These are phyloP conservation scores for Hymenoscyphus occultus DNA, from an alignment of 2,329 filamentous ascomycete genomes.

Conservation along the genomic window DNA sequence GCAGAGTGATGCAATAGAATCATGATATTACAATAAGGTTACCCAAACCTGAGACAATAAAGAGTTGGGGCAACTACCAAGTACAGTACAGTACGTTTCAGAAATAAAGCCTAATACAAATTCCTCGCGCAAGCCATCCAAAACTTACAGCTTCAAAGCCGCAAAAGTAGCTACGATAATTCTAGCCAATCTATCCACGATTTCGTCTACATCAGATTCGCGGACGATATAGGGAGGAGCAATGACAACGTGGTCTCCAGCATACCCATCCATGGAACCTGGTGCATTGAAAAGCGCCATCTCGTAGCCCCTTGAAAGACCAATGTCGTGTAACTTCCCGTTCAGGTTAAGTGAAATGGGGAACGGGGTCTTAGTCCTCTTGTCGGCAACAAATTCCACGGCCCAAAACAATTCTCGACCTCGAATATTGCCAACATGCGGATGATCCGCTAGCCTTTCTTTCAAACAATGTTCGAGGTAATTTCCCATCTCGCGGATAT, in stretches of 20 bases:
- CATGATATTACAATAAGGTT: no score
- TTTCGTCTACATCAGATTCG: background rate
- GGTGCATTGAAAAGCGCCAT: conserved; percentile 55
- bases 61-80: no score
- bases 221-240: conserved; percentile 53
- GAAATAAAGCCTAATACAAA: background rate
- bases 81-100: no score
- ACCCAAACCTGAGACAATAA: no score
- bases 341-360: conserved; percentile 40
- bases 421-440: conserved; percentile 48
- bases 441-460: background rate
- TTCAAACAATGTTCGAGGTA: background rate
- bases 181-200: background rate
- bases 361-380: conserved; percentile 46
- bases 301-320: conserved; percentile 39
- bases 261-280: conserved; percentile 50
- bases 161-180: background rate
- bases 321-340: conserved; percentile 41
- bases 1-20: no score
- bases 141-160: background rate
- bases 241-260: conserved; percentile 58
- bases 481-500: conserved; percentile 2
- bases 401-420: conserved; percentile 55
- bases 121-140: background rate
- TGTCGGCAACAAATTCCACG: conserved; percentile 50